Evolutionary conservation across 2,329 filamentous ascomycete species (phyloP), one percentile per base, ranked within the genome.

Genomic region (Aspergillus ochraceus): DNA sequence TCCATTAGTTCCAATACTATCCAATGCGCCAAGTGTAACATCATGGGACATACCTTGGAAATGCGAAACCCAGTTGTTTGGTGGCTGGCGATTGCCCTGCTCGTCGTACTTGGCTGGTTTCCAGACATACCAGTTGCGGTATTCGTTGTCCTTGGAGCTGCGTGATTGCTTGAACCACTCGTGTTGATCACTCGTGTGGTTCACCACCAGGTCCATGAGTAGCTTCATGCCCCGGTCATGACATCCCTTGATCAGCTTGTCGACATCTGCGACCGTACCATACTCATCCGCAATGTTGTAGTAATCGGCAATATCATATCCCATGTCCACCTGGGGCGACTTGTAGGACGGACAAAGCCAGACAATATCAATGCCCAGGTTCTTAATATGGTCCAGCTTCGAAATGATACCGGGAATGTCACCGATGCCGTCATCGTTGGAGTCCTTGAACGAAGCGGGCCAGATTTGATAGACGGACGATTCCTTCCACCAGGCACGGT

Each of bases 171-270:
- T 80, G 75, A 91, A 91, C 89, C 89, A 92, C 3, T 81, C 80
- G 67, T 91, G 88, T 70, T 90, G 82, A 63, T 89, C 84, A 2
- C 86, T 89, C 0, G 89, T 92, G 71, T 94, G 90, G 65, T 92
- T 94, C 62, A 92, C 83, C 2, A 93, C 90, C 3, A 93, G 79
- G 69, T 93, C 90, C 60, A 92, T 82, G 58, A 93, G 86, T 11
- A 92, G 75, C 64, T 84, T 86, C 84, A 92, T 90, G 3, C 83
- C 86, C 4, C 87, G 81, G 17, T 81, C 74, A 60, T 89, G 87
- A 46, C 84, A 81, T 50, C 83, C 84, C 26, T 80, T 69, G 53
- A 90, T 86, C 39, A 91, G 72, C 0, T 76, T 74, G 58, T 90
- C 86, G 53, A 90, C 84, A 68, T 91, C 88, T 60, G 80, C 77